Percentiles rank a stretch among this genome's conserved stretches.
Evolutionary conservation across 371 early-diverging fungal genomes (phyloP).

Genomic region (Dichotomocladium elegans): DNA sequence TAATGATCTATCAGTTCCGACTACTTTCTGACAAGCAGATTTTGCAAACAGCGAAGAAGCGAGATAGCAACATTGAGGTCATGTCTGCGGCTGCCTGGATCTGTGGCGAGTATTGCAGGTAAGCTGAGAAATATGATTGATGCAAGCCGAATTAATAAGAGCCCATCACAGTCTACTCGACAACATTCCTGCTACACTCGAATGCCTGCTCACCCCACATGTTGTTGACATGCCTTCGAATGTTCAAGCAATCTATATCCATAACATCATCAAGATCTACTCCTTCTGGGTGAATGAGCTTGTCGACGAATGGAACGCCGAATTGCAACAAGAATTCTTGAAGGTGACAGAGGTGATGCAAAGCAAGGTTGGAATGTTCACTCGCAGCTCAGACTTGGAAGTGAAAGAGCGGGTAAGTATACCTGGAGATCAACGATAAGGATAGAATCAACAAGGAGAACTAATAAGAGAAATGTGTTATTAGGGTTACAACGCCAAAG

Average conservation of each 20-base stretch:
- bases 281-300: conserved; percentile 63
- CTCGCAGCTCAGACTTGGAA: conserved; percentile 63
- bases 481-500: conserved; percentile 55
- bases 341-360: conserved; percentile 51
- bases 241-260: conserved; percentile 71
- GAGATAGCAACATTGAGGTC: conserved; percentile 71
- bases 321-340: conserved; percentile 41
- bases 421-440: background rate
- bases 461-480: background rate
- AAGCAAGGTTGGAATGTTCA: conserved; percentile 51
- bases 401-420: conserved; percentile 76
- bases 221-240: conserved; percentile 54
- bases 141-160: background rate
- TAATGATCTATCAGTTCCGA: conserved; percentile 32
- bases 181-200: conserved; percentile 50
- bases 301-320: conserved; percentile 52
- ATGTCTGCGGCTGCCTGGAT: conserved; percentile 89
- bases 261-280: conserved; percentile 73
- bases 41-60: conserved; percentile 56
- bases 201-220: conserved; percentile 52
- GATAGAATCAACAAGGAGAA: background rate
- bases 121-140: background rate
- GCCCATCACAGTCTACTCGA: conserved; percentile 25
- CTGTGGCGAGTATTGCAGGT: conserved; percentile 82
- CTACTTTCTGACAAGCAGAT: conserved; percentile 57